Evolutionary conservation across 2,329 filamentous ascomycete species (phyloP).

Genomic region (Pseudogymnoascus sp.): DNA sequence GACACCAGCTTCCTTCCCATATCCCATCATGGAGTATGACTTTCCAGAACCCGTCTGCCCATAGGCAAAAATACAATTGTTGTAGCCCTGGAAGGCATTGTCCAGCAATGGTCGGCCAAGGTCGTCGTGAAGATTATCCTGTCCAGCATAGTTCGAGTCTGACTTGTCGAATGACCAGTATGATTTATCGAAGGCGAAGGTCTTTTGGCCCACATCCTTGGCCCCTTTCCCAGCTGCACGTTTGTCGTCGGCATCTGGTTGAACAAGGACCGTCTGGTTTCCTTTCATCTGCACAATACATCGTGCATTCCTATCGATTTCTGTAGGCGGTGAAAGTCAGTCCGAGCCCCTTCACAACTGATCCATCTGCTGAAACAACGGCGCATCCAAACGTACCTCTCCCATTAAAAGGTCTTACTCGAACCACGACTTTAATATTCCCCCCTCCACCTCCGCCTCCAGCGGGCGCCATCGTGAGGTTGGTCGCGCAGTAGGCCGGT

Average conservation of each 20-base stretch:
- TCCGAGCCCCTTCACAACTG: neutral
- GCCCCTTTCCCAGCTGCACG: conserved; percentile 53
- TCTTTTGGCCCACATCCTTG: conserved; percentile 68
- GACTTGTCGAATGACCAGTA: conserved; percentile 95
- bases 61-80: conserved; percentile 99
- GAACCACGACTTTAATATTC: conserved; percentile 99
- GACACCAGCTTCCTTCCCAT: conserved; percentile 89
- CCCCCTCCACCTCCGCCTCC: conserved; percentile 71
- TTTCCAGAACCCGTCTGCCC: conserved; percentile 98
- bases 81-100: conserved; percentile 97
- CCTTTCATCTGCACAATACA: conserved; percentile 97
- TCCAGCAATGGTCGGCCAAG: conserved; percentile 84
- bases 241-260: conserved; percentile 53
- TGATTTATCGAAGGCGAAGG: conserved; percentile 91
- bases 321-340: conserved; percentile 38
- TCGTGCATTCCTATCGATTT: conserved; percentile 85
- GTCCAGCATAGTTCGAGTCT: conserved; percentile 77
- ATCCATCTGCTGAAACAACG: conserved; percentile 11
- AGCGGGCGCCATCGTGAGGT: conserved; percentile 25
- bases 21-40: conserved; percentile 99
- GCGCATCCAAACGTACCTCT: conserved; percentile 55
- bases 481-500: neutral
- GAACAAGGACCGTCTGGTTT: conserved; percentile 76
- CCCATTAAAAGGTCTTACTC: conserved; percentile 89
- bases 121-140: conserved; percentile 82